These are phyloP conservation scores for Rachicladosporium sp. DNA, from an alignment of 2,329 filamentous ascomycete genomes.

Conservation along the genomic window DNA sequence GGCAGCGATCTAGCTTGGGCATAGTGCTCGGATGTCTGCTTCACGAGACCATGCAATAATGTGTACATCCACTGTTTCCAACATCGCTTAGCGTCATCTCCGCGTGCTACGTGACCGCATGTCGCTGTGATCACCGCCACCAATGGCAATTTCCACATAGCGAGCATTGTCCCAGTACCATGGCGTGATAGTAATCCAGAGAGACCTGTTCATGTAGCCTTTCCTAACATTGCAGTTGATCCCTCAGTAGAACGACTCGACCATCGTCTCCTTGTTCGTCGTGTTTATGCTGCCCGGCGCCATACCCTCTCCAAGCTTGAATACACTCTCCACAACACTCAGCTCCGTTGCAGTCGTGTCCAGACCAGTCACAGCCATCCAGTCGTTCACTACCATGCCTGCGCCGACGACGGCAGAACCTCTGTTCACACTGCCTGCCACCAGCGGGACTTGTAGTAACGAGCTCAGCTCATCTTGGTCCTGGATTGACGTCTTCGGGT, in stretches of 20 bases:
- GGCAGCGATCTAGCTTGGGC: no score
- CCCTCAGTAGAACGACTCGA: slow-evolving; percentile 90
- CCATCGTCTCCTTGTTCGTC: slow-evolving; percentile 91
- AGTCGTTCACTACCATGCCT: slow-evolving; percentile 94
- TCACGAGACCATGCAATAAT: no score
- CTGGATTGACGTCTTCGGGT: slow-evolving; percentile 92
- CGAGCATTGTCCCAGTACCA: no score
- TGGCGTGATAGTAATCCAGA: no score
- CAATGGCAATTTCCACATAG: no score
- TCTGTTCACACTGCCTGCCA: slow-evolving; percentile 86
- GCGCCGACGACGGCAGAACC: slow-evolving; percentile 92
- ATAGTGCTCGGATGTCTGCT: no score
- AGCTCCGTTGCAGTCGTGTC: slow-evolving; percentile 96
- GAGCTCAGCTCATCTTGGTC: slow-evolving; percentile 95
- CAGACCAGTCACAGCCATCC: slow-evolving; percentile 85
- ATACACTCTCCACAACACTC: slow-evolving; percentile 91
- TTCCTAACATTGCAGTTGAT: background rate
- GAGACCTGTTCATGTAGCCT: no score
- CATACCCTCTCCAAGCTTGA: slow-evolving; percentile 72
- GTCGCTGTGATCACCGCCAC: no score
- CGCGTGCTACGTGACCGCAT: no score
- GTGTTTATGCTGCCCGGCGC: slow-evolving; percentile 69
- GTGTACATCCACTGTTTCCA: no score
- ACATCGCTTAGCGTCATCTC: no score
- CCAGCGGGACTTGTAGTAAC: slow-evolving; percentile 86